Conservation (phyloP, 169 alveolate species). For the Ichthyophthirius multifiliis region DNA sequence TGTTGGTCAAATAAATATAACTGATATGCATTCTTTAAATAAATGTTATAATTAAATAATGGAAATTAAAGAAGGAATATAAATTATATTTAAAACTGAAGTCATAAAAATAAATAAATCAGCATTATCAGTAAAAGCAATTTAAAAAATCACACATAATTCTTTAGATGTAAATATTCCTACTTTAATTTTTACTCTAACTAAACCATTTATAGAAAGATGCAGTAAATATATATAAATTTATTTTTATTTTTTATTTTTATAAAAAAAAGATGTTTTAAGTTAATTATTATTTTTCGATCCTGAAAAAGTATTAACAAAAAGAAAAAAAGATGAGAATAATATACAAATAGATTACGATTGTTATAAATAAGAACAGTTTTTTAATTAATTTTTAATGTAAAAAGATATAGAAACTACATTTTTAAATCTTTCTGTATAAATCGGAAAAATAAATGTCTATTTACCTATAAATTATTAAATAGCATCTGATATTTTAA, state of each 20-base stretch:
- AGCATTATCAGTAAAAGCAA: too few relatives aligned
- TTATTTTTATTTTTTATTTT: background rate
- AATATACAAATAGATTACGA: too few relatives aligned
- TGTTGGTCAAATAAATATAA: background rate
- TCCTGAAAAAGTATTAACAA: background rate
- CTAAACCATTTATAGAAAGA: conserved; percentile 2
- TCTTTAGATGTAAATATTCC: background rate
- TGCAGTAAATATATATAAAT: background rate
- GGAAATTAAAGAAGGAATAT: background rate
- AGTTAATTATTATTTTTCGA: background rate
- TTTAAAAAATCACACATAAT: background rate
- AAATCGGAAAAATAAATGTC: background rate
- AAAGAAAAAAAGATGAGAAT: background rate
- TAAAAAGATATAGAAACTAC: background rate
- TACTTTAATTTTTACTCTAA: background rate
- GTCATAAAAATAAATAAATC: too few relatives aligned
- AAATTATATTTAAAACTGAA: too few relatives aligned
- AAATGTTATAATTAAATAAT: background rate
- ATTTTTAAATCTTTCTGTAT: background rate
- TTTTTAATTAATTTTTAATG: background rate
- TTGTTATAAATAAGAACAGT: background rate
- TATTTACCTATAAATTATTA: background rate
- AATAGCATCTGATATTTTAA: background rate
- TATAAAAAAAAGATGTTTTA: background rate
- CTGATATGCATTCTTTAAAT: background rate